Percentiles rank a stretch among this genome's conserved stretches.
These are phyloP conservation scores for Telopea speciosissima DNA, from an alignment of 177 flowering plant genomes.

Conservation along the genomic window DNA sequence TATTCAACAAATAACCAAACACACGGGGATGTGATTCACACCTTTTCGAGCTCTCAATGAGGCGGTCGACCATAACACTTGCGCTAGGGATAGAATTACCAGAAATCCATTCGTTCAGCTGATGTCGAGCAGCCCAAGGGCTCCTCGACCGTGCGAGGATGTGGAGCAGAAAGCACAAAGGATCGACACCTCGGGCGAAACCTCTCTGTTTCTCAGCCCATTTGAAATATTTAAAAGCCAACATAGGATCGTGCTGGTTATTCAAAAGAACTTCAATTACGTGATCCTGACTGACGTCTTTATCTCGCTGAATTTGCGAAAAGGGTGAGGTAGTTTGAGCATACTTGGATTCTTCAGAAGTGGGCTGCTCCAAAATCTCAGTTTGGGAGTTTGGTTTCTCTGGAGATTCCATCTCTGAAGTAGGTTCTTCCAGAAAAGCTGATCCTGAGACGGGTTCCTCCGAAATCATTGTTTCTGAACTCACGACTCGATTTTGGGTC, in stretches of 20 bases:
- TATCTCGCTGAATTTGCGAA: conserved; percentile 8
- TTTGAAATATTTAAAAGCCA: conserved; percentile 38
- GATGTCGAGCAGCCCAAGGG: conserved; percentile 10
- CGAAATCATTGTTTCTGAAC: conserved; percentile 8
- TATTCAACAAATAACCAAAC: conserved; percentile 42
- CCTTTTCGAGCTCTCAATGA: conserved; percentile 28
- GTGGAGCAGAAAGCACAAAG: conserved; percentile 46
- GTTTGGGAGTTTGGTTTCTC: neutral
- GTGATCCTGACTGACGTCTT: conserved; percentile 11
- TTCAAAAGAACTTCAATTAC: conserved; percentile 35
- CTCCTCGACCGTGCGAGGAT: conserved; percentile 26
- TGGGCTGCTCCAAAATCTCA: conserved; percentile 5
- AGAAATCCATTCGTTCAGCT: conserved; percentile 29
- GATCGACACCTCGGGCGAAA: conserved; percentile 26
- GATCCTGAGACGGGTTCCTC: neutral
- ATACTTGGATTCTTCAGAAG: conserved; percentile 3
- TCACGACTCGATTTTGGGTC: neutral
- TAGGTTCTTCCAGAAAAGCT: neutral
- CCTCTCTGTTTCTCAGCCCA: conserved; percentile 29
- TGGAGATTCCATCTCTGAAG: conserved; percentile 4
- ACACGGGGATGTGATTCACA: conserved; percentile 29
- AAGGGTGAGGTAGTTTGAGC: neutral
- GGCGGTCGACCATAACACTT: conserved; percentile 25
- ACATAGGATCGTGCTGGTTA: conserved; percentile 27
- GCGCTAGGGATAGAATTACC: conserved; percentile 23